Conservation (phyloP, 371 early-diverging fungal species). For the Basidiobolus meristosporus region DNA sequence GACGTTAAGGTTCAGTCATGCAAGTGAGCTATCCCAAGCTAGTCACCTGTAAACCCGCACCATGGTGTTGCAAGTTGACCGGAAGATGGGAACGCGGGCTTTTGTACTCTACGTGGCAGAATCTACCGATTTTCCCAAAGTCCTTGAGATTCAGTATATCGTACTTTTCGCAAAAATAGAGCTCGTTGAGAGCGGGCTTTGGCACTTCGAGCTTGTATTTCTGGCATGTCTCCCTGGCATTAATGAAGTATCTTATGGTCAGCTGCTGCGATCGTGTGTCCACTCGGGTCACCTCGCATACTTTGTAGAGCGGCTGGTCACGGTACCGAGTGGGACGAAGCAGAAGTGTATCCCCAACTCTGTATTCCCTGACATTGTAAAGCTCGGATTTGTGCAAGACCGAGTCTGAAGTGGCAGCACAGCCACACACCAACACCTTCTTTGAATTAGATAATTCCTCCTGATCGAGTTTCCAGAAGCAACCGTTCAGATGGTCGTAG, state of each 20-base stretch:
- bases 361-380: too few relatives aligned
- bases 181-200: neutral
- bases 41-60: constrained; percentile 3
- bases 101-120: constrained; percentile 1
- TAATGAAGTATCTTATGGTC: constrained; percentile 1
- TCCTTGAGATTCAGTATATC: neutral
- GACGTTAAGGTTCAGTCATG: neutral
- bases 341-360: too few relatives aligned
- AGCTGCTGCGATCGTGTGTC: too few relatives aligned
- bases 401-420: too few relatives aligned
- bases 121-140: neutral
- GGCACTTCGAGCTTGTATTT: neutral
- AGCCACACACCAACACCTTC: too few relatives aligned
- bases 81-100: neutral
- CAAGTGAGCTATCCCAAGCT: constrained; percentile 3
- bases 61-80: constrained; percentile 3
- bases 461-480: too few relatives aligned
- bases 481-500: too few relatives aligned
- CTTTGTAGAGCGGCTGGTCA: neutral
- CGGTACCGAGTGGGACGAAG: too few relatives aligned
- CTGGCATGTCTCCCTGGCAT: neutral
- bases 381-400: too few relatives aligned
- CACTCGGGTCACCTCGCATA: too few relatives aligned
- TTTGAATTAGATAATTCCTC: too few relatives aligned
- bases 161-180: too few relatives aligned